A percentile compares a stretch with the other conserved stretches of the same genome.
These are phyloP conservation scores for Diaporthe ilicicola DNA, from an alignment of 2,329 filamentous ascomycete species.

Conservation along the genomic window DNA sequence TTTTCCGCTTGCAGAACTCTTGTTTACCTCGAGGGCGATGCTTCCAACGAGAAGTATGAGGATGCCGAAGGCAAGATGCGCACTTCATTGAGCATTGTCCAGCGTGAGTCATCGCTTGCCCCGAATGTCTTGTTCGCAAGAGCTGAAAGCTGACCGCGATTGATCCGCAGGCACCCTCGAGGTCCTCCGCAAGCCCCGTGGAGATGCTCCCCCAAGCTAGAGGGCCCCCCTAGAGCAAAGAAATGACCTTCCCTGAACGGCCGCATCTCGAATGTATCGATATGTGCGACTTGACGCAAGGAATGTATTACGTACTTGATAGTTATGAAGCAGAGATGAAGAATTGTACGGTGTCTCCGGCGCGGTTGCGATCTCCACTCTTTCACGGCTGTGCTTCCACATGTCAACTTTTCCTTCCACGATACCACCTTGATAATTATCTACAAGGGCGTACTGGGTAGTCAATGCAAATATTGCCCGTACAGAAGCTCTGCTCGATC, in stretches of 20 bases:
- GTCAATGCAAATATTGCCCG: not conserved
- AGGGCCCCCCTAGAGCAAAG: not conserved
- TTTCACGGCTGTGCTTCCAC: not conserved
- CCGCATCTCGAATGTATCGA: not conserved
- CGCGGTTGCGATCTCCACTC: constrained; percentile 21
- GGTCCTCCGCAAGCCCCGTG: constrained; percentile 47
- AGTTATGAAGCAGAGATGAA: constrained; percentile 10
- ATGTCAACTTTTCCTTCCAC: constrained; percentile 1
- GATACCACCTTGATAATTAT: constrained; percentile 22
- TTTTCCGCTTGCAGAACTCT: constrained; percentile 66
- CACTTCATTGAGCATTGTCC: constrained; percentile 73
- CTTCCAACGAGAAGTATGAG: constrained; percentile 71
- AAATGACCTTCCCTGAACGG: not conserved
- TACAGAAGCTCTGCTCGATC: not conserved
- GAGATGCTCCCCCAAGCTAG: constrained; percentile 15
- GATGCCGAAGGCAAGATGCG: constrained; percentile 75
- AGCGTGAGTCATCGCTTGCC: constrained; percentile 70
- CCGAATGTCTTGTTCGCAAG: too few relatives aligned
- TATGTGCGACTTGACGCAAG: not conserved
- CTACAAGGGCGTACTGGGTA: not conserved
- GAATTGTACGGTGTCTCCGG: constrained; percentile 6
- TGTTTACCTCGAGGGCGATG: constrained; percentile 86
- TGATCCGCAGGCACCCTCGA: constrained; percentile 54
- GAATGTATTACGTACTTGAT: constrained; percentile 18
- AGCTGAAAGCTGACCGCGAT: constrained; percentile 25